Evolutionary conservation across 2,329 filamentous ascomycete species (phyloP), one percentile per base, ranked within the genome.

Genomic region (Colletotrichum agaves): DNA sequence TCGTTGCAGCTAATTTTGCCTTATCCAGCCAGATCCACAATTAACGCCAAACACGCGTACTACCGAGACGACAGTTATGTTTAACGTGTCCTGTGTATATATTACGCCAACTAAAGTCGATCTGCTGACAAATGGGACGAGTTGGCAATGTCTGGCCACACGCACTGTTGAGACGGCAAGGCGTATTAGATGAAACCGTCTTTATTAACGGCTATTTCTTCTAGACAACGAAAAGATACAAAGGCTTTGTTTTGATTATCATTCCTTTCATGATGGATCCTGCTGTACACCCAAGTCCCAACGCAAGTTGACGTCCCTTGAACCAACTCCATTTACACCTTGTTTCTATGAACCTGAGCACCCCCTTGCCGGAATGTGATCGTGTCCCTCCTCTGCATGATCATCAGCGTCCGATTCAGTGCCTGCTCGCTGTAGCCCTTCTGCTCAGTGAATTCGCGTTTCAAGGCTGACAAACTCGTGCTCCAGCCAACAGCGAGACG

Each of bases 401-500:
- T 88, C 82, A 95, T 90, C 73, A 99, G 78, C 0, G 95, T 93
- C 73, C 95, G 84, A 72, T 94, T 94, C 33, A 99, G 84, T 15
- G 90, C 90, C 76, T 93, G 91, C 79, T 98, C 96, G 70, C 88
- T 93, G 79, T 95, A 98, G 0, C 93, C 93, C 78, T 94, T 93
- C 13, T 91, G 91, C 74, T 97, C 94, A 5, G 97, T 93, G 84
- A 99, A 94, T 78, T 99, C 96, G 50, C 93, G 87, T 70, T 92
- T 88, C 71, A 99, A 81, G 2, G 93, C 97, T 0, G 93, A 92
- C 65, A 98, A 80, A 75, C 92, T 97, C 1, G 95, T 97, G 75
- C 92, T 96, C 93, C 95, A 99, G 19, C 96, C 96, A 72, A 99
- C 96, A 1, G 96, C 94, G 73, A 99, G 82, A 27, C 95, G 87